Percentiles rank a stretch among this genome's conserved stretches.
phyloP scores from a whole-genome alignment of 768 basidiomycete species.

The Leucosporidium scottii region DNA sequence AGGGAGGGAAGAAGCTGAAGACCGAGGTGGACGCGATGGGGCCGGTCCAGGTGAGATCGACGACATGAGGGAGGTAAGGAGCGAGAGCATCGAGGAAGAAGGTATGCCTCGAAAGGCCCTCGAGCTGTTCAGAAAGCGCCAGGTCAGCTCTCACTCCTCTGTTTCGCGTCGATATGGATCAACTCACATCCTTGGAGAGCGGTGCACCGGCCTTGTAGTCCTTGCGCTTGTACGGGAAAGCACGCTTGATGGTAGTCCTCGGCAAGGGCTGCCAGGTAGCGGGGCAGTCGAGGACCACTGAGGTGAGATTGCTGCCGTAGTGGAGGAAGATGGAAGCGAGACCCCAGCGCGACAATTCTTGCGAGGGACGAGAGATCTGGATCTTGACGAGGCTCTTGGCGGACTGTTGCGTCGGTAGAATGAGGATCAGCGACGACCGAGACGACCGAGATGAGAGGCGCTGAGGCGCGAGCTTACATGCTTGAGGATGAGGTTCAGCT shows the following conservation, averaged over 20 bases:
- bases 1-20: slow-evolving; percentile 17
- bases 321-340: slow-evolving; percentile 12
- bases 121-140: not conserved
- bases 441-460: not conserved
- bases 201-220: slow-evolving; percentile 17
- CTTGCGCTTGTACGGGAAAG: slow-evolving; percentile 16
- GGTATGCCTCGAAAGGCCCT: not conserved
- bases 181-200: not conserved
- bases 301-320: slow-evolving; percentile 18
- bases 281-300: slow-evolving; percentile 2
- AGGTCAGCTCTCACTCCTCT: not conserved
- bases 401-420: slow-evolving; percentile 9
- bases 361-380: not conserved
- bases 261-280: slow-evolving; percentile 8
- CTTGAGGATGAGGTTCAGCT: slow-evolving; percentile 9
- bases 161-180: not conserved
- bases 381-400: slow-evolving; percentile 3
- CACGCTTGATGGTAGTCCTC: not conserved
- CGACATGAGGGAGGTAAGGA: slow-evolving; percentile 17
- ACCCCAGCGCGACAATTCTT: slow-evolving; percentile 2
- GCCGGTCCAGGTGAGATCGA: slow-evolving; percentile 11
- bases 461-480: no score
- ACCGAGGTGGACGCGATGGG: slow-evolving; percentile 8
- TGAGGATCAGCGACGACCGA: not conserved
- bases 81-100: slow-evolving; percentile 21